phyloP scores from a whole-genome alignment of 1,284 basidiomycete genomes.

The Rhodotorula sp. region DNA sequence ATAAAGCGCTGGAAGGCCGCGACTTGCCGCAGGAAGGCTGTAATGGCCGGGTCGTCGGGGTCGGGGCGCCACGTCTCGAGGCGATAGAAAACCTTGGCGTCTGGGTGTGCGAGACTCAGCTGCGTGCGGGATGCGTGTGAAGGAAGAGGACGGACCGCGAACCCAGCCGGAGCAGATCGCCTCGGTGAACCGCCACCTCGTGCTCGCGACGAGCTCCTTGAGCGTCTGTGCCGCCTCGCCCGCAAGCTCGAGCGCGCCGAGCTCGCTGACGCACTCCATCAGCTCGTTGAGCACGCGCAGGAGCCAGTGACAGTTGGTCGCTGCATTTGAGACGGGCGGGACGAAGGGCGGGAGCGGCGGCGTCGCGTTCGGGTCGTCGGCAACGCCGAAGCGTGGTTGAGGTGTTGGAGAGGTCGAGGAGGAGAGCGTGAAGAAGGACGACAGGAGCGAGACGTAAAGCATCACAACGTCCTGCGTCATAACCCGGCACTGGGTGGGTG shows the following conservation, averaged over 20 bases:
- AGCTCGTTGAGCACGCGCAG: conserved; percentile 79
- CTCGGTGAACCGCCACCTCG: conserved; percentile 85
- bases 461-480: conserved; percentile 92
- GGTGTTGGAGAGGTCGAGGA: conserved; percentile 60
- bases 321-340: conserved; percentile 73
- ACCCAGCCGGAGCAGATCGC: conserved; percentile 78
- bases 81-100: conserved; percentile 78
- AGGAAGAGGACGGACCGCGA: conserved; percentile 61
- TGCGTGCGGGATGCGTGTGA: neutral
- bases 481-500: conserved; percentile 77
- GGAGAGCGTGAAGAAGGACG: conserved; percentile 86
- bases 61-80: conserved; percentile 83
- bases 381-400: conserved; percentile 50
- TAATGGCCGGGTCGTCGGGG: conserved; percentile 54
- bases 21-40: conserved; percentile 67
- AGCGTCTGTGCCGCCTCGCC: conserved; percentile 69
- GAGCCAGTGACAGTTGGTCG: conserved; percentile 80
- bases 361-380: conserved; percentile 27
- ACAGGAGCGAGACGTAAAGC: conserved; percentile 80
- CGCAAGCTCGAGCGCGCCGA: conserved; percentile 77
- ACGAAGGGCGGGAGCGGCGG: conserved; percentile 62
- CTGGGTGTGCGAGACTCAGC: conserved; percentile 55
- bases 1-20: conserved; percentile 82
- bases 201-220: conserved; percentile 74
- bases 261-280: conserved; percentile 79